Conservation (phyloP, 257 asterid genomes). For the Gentiana straminea region DNA sequence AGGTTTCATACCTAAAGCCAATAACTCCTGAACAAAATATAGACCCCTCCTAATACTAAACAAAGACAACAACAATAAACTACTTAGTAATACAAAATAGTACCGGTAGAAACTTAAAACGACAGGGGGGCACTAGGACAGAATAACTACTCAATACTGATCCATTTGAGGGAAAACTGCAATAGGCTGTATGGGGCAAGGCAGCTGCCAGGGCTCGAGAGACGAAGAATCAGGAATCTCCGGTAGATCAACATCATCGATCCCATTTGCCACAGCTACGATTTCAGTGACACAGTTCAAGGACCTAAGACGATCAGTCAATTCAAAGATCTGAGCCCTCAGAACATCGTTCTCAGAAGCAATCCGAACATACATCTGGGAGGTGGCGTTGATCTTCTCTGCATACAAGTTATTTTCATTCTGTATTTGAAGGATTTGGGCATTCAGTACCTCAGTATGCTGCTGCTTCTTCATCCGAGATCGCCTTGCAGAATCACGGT, state of each 20-base stretch:
- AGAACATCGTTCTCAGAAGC: slow-evolving; percentile 58
- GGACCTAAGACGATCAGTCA: slow-evolving; percentile 60
- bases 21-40: too few species aligned
- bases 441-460: slow-evolving; percentile 42
- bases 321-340: slow-evolving; percentile 65
- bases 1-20: too few species aligned
- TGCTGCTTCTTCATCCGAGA: slow-evolving; percentile 72
- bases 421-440: slow-evolving; percentile 30
- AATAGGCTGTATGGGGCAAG: slow-evolving; percentile 56
- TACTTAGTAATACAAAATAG: neutral
- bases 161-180: slow-evolving; percentile 46
- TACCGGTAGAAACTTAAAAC: neutral
- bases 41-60: neutral
- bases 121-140: neutral
- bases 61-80: neutral
- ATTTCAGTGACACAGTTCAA: slow-evolving; percentile 50
- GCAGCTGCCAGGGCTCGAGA: slow-evolving; percentile 85
- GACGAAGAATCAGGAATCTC: slow-evolving; percentile 45
- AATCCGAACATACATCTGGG: slow-evolving; percentile 28
- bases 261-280: slow-evolving; percentile 61
- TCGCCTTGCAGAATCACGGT: slow-evolving; percentile 76
- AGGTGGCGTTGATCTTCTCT: slow-evolving; percentile 35
- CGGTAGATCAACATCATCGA: slow-evolving; percentile 46
- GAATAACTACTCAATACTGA: slow-evolving; percentile 25
- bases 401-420: slow-evolving; percentile 38